Conservation (phyloP, 495 filamentous ascomycete genomes). For the Hypoxylon lienhwacheense region DNA sequence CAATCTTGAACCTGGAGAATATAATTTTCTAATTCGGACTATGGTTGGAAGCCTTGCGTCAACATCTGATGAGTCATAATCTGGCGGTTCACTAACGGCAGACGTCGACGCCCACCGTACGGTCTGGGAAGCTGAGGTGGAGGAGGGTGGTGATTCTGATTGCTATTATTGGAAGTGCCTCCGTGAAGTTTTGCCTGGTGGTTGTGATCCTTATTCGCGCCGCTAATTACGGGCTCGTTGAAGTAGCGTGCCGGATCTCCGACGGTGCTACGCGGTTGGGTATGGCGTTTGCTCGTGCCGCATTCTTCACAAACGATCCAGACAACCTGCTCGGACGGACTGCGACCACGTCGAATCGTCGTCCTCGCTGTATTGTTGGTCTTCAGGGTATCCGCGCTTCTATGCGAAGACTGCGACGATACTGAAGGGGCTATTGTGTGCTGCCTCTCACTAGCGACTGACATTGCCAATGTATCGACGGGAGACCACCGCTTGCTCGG, state of each 20-base stretch:
- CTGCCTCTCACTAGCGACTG: conserved; percentile 18
- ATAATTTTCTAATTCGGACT: neutral
- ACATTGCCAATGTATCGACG: conserved; percentile 33
- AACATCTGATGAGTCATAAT: conserved; percentile 40
- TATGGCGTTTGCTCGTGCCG: conserved; percentile 37
- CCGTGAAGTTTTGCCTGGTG: conserved; percentile 5
- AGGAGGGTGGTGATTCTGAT: conserved; percentile 11
- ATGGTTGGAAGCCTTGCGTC: conserved; percentile 38
- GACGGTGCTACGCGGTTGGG: conserved; percentile 25
- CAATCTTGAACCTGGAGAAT: neutral
- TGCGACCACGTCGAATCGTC: conserved; percentile 32
- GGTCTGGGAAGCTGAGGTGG: conserved; percentile 21
- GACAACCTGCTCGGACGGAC: conserved; percentile 36
- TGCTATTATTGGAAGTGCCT: conserved; percentile 1
- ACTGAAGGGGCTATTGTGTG: conserved; percentile 34
- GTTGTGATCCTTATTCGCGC: conserved; percentile 2
- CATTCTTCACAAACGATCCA: conserved; percentile 41
- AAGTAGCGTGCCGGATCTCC: conserved; percentile 39
- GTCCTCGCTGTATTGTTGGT: conserved; percentile 29
- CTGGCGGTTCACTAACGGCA: conserved; percentile 37
- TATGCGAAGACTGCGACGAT: conserved; percentile 34
- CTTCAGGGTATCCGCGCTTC: conserved; percentile 27
- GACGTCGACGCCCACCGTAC: conserved; percentile 34
- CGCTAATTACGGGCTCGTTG: conserved; percentile 30
- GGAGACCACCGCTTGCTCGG: conserved; percentile 40